Base-by-base conservation (phyloP, 208 protist species). In the Trypanosoma caninum region DNA sequence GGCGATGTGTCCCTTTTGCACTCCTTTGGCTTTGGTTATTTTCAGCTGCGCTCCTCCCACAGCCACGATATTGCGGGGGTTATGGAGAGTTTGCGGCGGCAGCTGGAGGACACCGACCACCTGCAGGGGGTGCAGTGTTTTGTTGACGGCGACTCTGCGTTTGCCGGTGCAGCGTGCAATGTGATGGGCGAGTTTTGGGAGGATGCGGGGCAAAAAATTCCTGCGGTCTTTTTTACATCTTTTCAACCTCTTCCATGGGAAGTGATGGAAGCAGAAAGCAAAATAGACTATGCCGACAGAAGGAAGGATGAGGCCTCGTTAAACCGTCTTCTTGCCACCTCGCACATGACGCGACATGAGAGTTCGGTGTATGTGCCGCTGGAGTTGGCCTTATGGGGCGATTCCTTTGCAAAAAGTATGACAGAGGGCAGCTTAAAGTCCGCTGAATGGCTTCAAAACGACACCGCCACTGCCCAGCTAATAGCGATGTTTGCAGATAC, bases 71-170 rank as follows among this genome's bases (percentile, higher is more conserved):
- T 69, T 9, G 22, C 44, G 18, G 40, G 8, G 4, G 75, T 88
- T 13, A 51, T 84, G 20, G 63, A 64, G 6, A 74, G 65, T 14
- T 45, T 91, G 31, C 81, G 87, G 0, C 59, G 54, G 7, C 73
- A 90, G 52, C 46, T 90, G 9, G 87, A 94, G 63, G 61, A 78
- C 20, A 68, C 81, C 0, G 82, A 94, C 60, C 60, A 53, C 27
- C 27, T 86, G 47, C 87, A 94, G 53, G 87, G 87, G 0, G 34
- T 88, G 14, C 84, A 94, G 59, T 82, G 65, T 58, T 94, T 91
- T 70, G 50, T 80, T 9, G 87, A 94, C 44, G 80, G 73, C 4
- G 84, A 91, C 64, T 84, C 82, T 25, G 58, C 83, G 53, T 94
- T 94, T 56, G 81, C 71, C 27, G 87, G 87, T 2, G 77, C 74